A percentile compares a stretch with the other conserved stretches of the same genome.
Evolutionary conservation across 495 filamentous ascomycete genomes (phyloP).

Genomic region (Daldinia childiae): DNA sequence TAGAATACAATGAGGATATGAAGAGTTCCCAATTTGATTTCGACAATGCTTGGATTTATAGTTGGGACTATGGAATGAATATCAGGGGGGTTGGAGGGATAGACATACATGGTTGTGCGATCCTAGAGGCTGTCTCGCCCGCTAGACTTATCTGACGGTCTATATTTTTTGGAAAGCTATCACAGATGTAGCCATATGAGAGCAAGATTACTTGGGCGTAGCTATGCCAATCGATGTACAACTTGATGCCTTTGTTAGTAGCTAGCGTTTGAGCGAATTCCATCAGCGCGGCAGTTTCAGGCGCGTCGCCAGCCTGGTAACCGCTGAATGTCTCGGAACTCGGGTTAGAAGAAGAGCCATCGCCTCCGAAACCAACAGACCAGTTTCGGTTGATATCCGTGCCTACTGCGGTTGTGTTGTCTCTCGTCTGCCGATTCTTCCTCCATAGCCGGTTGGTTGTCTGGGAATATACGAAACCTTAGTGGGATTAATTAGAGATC

Average conservation of each 20-base stretch:
- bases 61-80: too few species aligned
- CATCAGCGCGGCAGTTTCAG: slow-evolving; percentile 28
- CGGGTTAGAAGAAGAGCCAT: slow-evolving; percentile 61
- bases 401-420: slow-evolving; percentile 60
- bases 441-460: slow-evolving; percentile 68
- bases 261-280: slow-evolving; percentile 52
- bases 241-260: slow-evolving; percentile 58
- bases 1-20: neutral
- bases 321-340: slow-evolving; percentile 66
- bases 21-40: neutral
- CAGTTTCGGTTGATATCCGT: slow-evolving; percentile 74
- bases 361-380: slow-evolving; percentile 57
- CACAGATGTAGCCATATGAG: slow-evolving; percentile 54
- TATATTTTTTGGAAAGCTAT: slow-evolving; percentile 53
- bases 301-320: slow-evolving; percentile 23
- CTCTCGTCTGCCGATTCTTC: slow-evolving; percentile 66
- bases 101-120: slow-evolving; percentile 48
- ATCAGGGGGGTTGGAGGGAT: neutral
- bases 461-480: slow-evolving; percentile 70
- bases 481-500: slow-evolving; percentile 1
- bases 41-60: neutral
- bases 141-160: slow-evolving; percentile 57
- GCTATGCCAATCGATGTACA: slow-evolving; percentile 70
- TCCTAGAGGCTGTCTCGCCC: slow-evolving; percentile 51
- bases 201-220: slow-evolving; percentile 62